These are phyloP conservation scores for Hypoxylon sp. DNA, from an alignment of 2,329 filamentous ascomycete genomes.

Conservation along the genomic window DNA sequence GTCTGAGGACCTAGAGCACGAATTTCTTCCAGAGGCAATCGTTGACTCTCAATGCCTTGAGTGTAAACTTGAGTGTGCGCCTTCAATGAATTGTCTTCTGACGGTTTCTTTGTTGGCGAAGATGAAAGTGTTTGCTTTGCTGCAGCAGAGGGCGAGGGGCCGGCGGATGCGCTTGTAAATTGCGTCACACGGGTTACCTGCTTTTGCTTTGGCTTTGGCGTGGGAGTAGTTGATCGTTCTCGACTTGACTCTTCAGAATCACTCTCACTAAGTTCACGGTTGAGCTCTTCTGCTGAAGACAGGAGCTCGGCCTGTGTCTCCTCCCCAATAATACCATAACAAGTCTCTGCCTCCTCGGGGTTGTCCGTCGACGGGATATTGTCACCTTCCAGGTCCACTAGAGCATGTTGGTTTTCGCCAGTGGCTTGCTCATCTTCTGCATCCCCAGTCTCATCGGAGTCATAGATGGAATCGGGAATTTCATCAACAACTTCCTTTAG, in stretches of 20 bases:
- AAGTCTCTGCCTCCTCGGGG: constrained; percentile 35
- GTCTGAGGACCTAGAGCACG: constrained; percentile 58
- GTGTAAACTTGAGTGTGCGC: constrained; percentile 47
- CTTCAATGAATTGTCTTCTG: constrained; percentile 31
- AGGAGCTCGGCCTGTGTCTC: constrained; percentile 48
- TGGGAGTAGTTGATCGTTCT: constrained; percentile 25
- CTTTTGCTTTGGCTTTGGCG: constrained; percentile 32
- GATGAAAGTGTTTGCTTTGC: constrained; percentile 34
- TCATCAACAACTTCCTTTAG: constrained; percentile 49
- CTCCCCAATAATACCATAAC: constrained; percentile 40
- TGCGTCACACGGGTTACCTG: constrained; percentile 1
- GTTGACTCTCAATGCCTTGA: constrained; percentile 54
- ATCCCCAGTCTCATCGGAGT: constrained; percentile 47
- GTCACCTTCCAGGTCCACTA: constrained; percentile 14
- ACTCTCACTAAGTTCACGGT: constrained; percentile 24
- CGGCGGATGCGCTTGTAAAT: constrained; percentile 10
- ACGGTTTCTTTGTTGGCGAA: constrained; percentile 25
- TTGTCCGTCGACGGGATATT: constrained; percentile 34
- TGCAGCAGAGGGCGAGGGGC: constrained; percentile 18
- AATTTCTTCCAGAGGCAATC: constrained; percentile 52
- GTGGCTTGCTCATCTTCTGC: constrained; percentile 38
- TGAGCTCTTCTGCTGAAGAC: constrained; percentile 34
- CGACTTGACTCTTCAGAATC: constrained; percentile 25
- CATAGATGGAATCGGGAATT: constrained; percentile 53
- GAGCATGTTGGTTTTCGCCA: constrained; percentile 27